Evolutionary conservation across 768 basidiomycete genomes (phyloP), one percentile per base, ranked within the genome.

Genomic region (Tulasnella sp.): DNA sequence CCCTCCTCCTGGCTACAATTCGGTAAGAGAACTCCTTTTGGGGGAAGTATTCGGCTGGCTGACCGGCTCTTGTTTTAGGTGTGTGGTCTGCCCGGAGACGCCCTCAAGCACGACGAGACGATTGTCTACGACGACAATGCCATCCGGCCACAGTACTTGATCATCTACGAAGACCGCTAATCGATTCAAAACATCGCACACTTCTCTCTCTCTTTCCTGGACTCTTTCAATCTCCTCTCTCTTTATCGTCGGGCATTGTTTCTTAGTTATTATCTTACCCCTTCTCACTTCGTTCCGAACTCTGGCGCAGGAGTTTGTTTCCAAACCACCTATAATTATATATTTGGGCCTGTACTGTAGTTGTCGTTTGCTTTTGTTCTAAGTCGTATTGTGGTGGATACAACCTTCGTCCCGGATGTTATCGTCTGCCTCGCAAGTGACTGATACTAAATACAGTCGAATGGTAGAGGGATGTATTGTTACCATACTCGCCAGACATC

Each of bases 121-220:
- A 52, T 75, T 31, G 74, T 75, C 18, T 75, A 75, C 31, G 46
- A 75, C 74, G 74, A 75, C 31, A 46, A 75, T 31, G 74, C 74
- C 8, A 75, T 75, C 42, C 39, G 74, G 5, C 74, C 74, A n/a
- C 44, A 44, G 52, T 75, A 75, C 44, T n/a, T 75, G 21, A 75
- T 75, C 52, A 31, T 75, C 38, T 75, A 75, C 44, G 74, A 75
- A 34, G 62, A 34, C 62, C 48, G 48, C 21, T 68, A 68, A 34
- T 31, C 14, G 2, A 24, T 14, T 68, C 10, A 27, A 31, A 68
- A 68, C 10, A 52, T 9, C 21, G 2, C 48, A 5, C 48, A 24
- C 4, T 14, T 2, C 42, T 44, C 42, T 12, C 42, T 44, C 8
- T 5, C 1, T 14, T 2, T 44, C 42, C 16, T 1, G 42, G 42